phyloP scores from a whole-genome alignment of 2,329 filamentous ascomycete species.

The Phialophora chinensis region DNA sequence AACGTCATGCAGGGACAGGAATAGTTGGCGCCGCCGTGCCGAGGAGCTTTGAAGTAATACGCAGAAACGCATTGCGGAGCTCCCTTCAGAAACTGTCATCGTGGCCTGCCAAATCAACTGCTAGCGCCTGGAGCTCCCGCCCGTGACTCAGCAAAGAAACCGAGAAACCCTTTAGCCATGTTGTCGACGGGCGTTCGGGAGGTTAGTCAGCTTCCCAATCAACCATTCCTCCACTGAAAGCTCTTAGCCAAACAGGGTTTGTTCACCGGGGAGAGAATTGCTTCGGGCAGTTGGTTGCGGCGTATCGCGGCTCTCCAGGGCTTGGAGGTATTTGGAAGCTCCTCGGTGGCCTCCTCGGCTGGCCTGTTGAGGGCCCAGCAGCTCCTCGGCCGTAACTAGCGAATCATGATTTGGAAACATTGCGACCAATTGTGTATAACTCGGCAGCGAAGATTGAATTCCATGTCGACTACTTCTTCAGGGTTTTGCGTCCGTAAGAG shows the following conservation, averaged over 20 bases:
- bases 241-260: not conserved
- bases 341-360: not conserved
- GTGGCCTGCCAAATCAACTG: not conserved
- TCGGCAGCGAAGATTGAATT: not conserved
- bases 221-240: constrained; percentile 10
- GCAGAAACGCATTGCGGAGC: not conserved
- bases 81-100: constrained; percentile 20
- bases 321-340: not conserved
- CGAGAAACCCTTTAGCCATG: not conserved
- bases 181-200: not conserved
- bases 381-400: constrained; percentile 4
- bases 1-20: constrained; percentile 12
- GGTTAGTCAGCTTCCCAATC: constrained; percentile 4
- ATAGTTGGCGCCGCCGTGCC: not conserved
- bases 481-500: not conserved
- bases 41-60: constrained; percentile 6
- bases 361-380: not conserved
- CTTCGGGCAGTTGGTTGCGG: not conserved
- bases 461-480: not conserved
- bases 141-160: constrained; percentile 3
- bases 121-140: not conserved
- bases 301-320: not conserved
- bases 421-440: not conserved
- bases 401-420: not conserved
- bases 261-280: not conserved